Conservation (phyloP, 1,284 basidiomycete genomes). For the Fomitopsis pinicola region DNA sequence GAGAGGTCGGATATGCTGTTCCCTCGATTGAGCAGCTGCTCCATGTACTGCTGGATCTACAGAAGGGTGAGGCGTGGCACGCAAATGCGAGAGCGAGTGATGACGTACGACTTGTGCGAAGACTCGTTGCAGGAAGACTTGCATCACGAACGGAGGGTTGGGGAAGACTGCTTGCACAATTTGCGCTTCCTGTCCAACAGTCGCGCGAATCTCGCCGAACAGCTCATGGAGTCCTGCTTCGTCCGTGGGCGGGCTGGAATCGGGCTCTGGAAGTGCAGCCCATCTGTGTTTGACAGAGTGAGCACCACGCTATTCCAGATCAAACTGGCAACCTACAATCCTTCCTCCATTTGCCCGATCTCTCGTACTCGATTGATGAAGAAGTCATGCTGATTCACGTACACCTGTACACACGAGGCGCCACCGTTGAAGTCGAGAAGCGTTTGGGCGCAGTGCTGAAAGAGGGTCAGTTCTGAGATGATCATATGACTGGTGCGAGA, state of each 20-base stretch:
- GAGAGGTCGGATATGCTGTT: slow-evolving; percentile 80
- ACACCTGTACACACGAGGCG: slow-evolving; percentile 94
- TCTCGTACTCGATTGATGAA: slow-evolving; percentile 89
- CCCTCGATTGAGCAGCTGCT: slow-evolving; percentile 76
- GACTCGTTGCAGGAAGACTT: slow-evolving; percentile 95
- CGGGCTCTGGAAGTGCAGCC: slow-evolving; percentile 77
- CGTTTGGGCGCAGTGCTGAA: slow-evolving; percentile 93
- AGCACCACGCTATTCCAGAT: too few relatives aligned
- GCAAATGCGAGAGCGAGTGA: not conserved
- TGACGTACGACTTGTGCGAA: slow-evolving; percentile 91
- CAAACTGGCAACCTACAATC: slow-evolving; percentile 47
- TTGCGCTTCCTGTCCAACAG: slow-evolving; percentile 93
- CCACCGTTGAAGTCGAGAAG: slow-evolving; percentile 98
- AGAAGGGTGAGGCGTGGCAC: slow-evolving; percentile 8
- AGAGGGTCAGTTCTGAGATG: slow-evolving; percentile 1
- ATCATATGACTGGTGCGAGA: slow-evolving; percentile 12
- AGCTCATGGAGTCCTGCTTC: slow-evolving; percentile 81
- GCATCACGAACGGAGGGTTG: slow-evolving; percentile 96
- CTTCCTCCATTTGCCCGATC: slow-evolving; percentile 50
- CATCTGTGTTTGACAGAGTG: slow-evolving; percentile 52
- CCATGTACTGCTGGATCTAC: slow-evolving; percentile 94
- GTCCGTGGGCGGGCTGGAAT: slow-evolving; percentile 71
- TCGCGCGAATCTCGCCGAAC: slow-evolving; percentile 85
- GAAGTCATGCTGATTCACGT: slow-evolving; percentile 99
- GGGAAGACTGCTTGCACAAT: slow-evolving; percentile 99